Conservation (phyloP, 495 filamentous ascomycete species). For the Penicillium cosmopolitanum region DNA sequence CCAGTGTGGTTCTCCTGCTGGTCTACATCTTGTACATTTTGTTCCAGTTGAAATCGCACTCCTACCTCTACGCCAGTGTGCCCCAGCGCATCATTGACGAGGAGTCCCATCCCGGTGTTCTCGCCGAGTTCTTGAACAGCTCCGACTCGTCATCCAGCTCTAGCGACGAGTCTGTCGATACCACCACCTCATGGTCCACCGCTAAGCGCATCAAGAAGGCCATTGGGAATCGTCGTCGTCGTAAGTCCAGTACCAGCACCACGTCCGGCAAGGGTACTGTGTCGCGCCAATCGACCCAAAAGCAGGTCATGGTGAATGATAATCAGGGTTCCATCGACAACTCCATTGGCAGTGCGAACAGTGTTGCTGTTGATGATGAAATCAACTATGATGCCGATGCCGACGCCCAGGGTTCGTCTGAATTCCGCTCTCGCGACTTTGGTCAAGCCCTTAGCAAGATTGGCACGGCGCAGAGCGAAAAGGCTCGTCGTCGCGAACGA, state of each 20-base stretch:
- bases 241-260: constrained; percentile 72
- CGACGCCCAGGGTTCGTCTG: constrained; percentile 21
- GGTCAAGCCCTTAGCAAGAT: constrained; percentile 24
- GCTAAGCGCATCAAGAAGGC: constrained; percentile 73
- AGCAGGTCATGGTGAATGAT: constrained; percentile 29
- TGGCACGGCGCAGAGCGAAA: constrained; percentile 22
- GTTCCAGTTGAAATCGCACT: constrained; percentile 90
- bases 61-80: constrained; percentile 88
- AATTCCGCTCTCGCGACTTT: constrained; percentile 39
- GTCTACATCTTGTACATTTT: constrained; percentile 85
- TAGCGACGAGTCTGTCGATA: constrained; percentile 66
- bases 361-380: constrained; percentile 43
- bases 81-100: constrained; percentile 89
- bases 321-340: constrained; percentile 30
- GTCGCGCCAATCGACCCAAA: constrained; percentile 35
- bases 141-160: constrained; percentile 65
- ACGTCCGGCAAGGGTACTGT: constrained; percentile 64
- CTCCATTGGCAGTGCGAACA: constrained; percentile 39
- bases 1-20: constrained; percentile 83
- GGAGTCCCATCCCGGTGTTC: constrained; percentile 79
- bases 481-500: constrained; percentile 26
- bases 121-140: constrained; percentile 77
- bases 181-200: constrained; percentile 71
- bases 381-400: constrained; percentile 35
- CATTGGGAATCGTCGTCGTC: constrained; percentile 66